These are phyloP conservation scores for Thecamonas trahens DNA, from an alignment of 78 protist genomes.

Conservation along the genomic window DNA sequence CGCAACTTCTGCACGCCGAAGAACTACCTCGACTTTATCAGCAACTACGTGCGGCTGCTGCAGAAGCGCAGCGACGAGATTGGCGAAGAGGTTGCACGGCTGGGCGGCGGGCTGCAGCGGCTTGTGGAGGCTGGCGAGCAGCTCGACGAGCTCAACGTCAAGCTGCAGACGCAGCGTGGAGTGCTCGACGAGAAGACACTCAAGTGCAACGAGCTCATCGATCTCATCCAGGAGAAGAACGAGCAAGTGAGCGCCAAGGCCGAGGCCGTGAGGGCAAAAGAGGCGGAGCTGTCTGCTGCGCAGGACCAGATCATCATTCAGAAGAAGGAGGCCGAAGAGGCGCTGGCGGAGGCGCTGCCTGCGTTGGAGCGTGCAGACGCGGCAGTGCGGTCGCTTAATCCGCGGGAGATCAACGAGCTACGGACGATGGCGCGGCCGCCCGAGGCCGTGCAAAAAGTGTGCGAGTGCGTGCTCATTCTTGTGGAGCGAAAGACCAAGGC, in stretches of 20 bases:
- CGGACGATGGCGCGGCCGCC: constrained; percentile 58
- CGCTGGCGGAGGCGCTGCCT: constrained; percentile 75
- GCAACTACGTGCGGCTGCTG: constrained; percentile 54
- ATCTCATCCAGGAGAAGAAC: constrained; percentile 1
- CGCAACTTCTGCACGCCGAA: constrained; percentile 83
- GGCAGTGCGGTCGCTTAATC: constrained; percentile 38
- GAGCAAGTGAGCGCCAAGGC: constrained; percentile 31
- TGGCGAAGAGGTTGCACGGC: constrained; percentile 21
- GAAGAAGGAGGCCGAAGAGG: constrained; percentile 69
- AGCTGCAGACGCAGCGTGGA: constrained; percentile 36
- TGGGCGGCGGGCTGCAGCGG: constrained; percentile 68
- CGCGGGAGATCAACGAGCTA: constrained; percentile 55
- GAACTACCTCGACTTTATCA: constrained; percentile 81
- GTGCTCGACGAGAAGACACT: constrained; percentile 35
- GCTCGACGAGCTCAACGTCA: constrained; percentile 38
- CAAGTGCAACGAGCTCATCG: constrained; percentile 40
- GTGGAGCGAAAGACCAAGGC: not conserved
- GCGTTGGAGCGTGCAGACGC: constrained; percentile 60
- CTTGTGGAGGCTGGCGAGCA: constrained; percentile 61
- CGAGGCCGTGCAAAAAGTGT: constrained; percentile 35
- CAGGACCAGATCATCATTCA: constrained; percentile 12
- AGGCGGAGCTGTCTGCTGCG: constrained; percentile 35
- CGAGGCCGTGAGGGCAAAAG: constrained; percentile 19
- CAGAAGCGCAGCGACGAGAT: constrained; percentile 16
- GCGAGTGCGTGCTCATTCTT: constrained; percentile 47